Evolutionary conservation across 306 rosid genomes (phyloP).

Genomic region (Arachis hypogaea): DNA sequence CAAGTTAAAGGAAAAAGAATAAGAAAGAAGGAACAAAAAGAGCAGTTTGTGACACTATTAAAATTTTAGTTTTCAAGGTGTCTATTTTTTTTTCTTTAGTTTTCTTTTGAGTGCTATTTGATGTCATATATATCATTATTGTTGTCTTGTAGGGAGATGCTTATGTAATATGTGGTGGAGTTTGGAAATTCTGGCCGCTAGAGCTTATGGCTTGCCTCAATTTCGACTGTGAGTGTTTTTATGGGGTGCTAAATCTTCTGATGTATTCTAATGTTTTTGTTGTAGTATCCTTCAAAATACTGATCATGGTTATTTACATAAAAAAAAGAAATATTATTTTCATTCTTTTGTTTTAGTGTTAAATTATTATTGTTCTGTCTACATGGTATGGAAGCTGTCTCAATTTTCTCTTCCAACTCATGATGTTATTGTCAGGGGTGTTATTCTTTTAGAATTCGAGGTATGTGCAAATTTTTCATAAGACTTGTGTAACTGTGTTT

Average conservation of each 20-base stretch:
- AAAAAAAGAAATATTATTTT: background rate
- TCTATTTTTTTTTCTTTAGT: no score
- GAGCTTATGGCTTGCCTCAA: conserved; percentile 89
- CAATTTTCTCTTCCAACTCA: conserved; percentile 80
- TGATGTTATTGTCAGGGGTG: conserved; percentile 39
- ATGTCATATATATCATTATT: no score
- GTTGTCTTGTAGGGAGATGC: no score
- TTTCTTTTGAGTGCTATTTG: no score
- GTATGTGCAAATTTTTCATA: conserved; percentile 37
- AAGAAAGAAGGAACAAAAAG: no score
- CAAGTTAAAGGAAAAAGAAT: no score
- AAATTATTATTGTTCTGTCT: background rate
- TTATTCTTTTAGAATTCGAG: conserved; percentile 71
- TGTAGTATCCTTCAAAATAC: background rate
- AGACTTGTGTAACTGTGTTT: background rate
- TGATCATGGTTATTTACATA: no score
- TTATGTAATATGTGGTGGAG: no score
- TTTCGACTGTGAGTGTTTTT: conserved; percentile 86
- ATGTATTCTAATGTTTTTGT: conserved; percentile 46
- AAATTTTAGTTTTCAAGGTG: no score
- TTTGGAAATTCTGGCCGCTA: conserved; percentile 66
- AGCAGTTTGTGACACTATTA: no score
- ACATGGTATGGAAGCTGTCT: conserved; percentile 61
- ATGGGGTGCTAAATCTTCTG: conserved; percentile 80
- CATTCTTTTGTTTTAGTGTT: background rate